Conservation (phyloP, 1,284 basidiomycete species). For the Singerocomus inundabilis region DNA sequence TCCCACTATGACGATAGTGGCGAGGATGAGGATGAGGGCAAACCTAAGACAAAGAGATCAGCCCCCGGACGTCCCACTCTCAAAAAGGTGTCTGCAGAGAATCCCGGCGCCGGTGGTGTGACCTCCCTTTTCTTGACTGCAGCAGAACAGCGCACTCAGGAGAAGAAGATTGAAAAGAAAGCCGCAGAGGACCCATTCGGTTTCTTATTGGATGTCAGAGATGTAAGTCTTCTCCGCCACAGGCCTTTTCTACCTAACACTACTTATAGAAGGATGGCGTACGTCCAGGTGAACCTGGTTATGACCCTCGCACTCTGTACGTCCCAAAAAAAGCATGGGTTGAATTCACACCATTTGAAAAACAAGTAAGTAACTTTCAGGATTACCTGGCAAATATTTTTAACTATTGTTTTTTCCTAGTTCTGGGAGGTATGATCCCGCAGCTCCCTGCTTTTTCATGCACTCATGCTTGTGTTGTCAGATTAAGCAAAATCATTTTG, state of each 20-base stretch:
- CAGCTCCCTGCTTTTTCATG: background rate
- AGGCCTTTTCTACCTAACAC: background rate
- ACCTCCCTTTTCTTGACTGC: slow-evolving; percentile 71
- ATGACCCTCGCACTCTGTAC: slow-evolving; percentile 88
- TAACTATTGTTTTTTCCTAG: slow-evolving; percentile 37
- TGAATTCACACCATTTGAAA: slow-evolving; percentile 94
- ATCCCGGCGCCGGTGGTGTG: slow-evolving; percentile 20
- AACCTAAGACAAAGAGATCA: slow-evolving; percentile 38
- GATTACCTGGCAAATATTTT: background rate
- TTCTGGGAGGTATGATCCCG: slow-evolving; percentile 76
- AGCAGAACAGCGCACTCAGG: slow-evolving; percentile 77
- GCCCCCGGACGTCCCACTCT: slow-evolving; percentile 26
- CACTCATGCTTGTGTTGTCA: slow-evolving; percentile 21
- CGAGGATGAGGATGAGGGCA: slow-evolving; percentile 36
- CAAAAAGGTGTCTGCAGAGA: slow-evolving; percentile 30
- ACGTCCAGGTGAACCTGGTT: slow-evolving; percentile 80
- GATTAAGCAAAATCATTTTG: slow-evolving; percentile 95
- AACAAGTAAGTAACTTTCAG: slow-evolving; percentile 54
- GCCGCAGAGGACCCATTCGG: slow-evolving; percentile 77
- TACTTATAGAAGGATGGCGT: slow-evolving; percentile 74
- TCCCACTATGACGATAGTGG: slow-evolving; percentile 30
- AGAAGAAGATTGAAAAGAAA: slow-evolving; percentile 82
- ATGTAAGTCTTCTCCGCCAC: slow-evolving; percentile 47
- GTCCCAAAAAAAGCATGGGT: slow-evolving; percentile 82
- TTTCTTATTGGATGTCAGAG: slow-evolving; percentile 77